Conservation (phyloP, 345 rosid genomes). For the Euphorbia tirucalli region DNA sequence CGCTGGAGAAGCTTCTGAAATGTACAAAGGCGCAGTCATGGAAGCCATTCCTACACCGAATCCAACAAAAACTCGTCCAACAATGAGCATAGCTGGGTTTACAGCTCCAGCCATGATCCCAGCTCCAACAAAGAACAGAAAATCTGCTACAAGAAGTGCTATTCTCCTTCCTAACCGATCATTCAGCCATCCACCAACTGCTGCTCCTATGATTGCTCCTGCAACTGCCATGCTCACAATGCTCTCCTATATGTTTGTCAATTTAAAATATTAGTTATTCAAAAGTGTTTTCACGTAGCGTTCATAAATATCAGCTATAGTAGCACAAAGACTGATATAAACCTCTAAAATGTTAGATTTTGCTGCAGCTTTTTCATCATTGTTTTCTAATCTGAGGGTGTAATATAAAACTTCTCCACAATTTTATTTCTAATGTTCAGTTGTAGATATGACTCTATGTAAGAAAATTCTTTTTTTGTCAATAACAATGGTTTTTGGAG, state of each 20-base stretch:
- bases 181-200: slow-evolving; percentile 77
- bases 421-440: too few species aligned
- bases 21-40: slow-evolving; percentile 86
- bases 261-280: background rate
- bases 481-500: too few species aligned
- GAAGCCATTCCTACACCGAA: slow-evolving; percentile 95
- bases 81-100: slow-evolving; percentile 32
- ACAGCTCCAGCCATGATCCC: too few species aligned
- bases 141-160: slow-evolving; percentile 60
- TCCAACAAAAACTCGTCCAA: slow-evolving; percentile 79
- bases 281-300: background rate
- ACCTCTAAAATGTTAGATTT: too few species aligned
- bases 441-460: too few species aligned
- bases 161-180: slow-evolving; percentile 64
- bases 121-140: slow-evolving; percentile 60
- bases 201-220: slow-evolving; percentile 85
- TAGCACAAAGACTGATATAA: too few species aligned
- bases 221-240: slow-evolving; percentile 94
- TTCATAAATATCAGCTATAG: background rate
- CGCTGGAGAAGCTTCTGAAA: slow-evolving; percentile 87
- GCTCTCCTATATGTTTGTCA: slow-evolving; percentile 50
- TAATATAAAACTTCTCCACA: too few species aligned
- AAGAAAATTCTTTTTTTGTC: too few species aligned
- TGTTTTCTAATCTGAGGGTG: too few species aligned
- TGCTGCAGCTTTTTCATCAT: too few species aligned